These are phyloP conservation scores for Yarrowia sp. DNA, from an alignment of 805 yeast species.

Conservation along the genomic window DNA sequence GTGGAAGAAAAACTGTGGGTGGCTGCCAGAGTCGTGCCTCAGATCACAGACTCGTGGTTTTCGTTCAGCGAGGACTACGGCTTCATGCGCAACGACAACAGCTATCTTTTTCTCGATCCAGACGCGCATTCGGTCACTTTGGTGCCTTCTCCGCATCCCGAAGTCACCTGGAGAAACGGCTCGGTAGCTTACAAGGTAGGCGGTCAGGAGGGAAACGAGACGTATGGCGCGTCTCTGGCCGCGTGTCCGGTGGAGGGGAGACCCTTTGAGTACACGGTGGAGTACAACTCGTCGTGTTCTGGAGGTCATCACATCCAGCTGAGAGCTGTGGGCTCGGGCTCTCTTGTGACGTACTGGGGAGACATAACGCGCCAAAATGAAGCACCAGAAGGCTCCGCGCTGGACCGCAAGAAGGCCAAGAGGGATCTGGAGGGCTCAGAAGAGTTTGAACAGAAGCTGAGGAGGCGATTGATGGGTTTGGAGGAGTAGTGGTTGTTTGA, in stretches of 20 bases:
- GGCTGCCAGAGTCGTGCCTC: not conserved
- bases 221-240: not conserved
- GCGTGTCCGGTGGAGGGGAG: not conserved
- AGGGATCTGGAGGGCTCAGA: not conserved
- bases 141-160: not conserved
- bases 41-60: not conserved
- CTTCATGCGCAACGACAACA: not conserved
- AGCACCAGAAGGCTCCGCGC: not conserved
- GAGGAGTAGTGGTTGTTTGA: not conserved
- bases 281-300: conserved; percentile 4
- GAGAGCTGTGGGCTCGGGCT: not conserved
- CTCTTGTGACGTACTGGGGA: no score
- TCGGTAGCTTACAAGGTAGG: not conserved
- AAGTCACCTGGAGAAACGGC: conserved; percentile 15
- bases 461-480: conserved; percentile 6
- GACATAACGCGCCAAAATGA: not conserved
- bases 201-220: not conserved
- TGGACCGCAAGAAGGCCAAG: not conserved
- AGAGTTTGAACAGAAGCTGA: not conserved
- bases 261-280: not conserved
- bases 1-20: not conserved
- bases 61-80: not conserved
- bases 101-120: not conserved
- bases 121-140: not conserved
- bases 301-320: not conserved